Percentiles rank a stretch among this genome's conserved stretches.
These are phyloP conservation scores for Leucocoprinus birnbaumii DNA, from an alignment of 768 basidiomycete genomes.

Conservation along the genomic window DNA sequence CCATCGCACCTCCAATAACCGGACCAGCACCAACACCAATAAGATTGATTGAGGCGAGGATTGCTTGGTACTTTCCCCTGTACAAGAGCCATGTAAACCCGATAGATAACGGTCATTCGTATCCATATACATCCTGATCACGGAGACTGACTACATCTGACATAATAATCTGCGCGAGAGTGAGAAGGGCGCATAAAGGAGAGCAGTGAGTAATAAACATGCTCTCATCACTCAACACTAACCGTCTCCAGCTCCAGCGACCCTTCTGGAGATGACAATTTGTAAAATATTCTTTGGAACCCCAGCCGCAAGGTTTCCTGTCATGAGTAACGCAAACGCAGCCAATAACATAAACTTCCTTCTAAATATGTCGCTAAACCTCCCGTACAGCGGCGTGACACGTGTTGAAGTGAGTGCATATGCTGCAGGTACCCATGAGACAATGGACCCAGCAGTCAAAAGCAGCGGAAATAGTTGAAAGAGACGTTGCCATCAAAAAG, in stretches of 20 bases:
- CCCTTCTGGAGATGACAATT: constrained; percentile 65
- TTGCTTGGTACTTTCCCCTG: constrained; percentile 77
- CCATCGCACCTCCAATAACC: constrained; percentile 61
- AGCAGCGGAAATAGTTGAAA: constrained; percentile 66
- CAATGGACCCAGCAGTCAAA: constrained; percentile 63
- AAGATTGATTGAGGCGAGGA: constrained; percentile 56
- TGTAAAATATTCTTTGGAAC: constrained; percentile 63
- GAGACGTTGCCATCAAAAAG: constrained; percentile 69
- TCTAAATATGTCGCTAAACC: constrained; percentile 66
- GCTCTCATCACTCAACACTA: no score
- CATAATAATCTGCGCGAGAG: constrained; percentile 68
- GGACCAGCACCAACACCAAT: constrained; percentile 68
- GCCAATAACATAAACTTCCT: constrained; percentile 57
- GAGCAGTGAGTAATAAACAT: not conserved
- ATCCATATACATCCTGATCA: constrained; percentile 45
- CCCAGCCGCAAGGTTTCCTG: constrained; percentile 65
- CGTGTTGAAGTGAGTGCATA: constrained; percentile 67
- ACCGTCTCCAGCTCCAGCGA: constrained; percentile 69
- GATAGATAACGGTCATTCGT: no score
- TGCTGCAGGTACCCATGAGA: constrained; percentile 71
- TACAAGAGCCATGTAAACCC: not conserved
- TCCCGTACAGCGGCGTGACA: constrained; percentile 59
- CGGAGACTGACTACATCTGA: constrained; percentile 72
- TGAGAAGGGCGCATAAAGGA: constrained; percentile 51
- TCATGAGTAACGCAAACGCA: constrained; percentile 58